Evolutionary conservation across 176 grass and related monocot species (phyloP), one percentile per base, ranked within the genome.

Genomic region (Phoenix dactylifera): DNA sequence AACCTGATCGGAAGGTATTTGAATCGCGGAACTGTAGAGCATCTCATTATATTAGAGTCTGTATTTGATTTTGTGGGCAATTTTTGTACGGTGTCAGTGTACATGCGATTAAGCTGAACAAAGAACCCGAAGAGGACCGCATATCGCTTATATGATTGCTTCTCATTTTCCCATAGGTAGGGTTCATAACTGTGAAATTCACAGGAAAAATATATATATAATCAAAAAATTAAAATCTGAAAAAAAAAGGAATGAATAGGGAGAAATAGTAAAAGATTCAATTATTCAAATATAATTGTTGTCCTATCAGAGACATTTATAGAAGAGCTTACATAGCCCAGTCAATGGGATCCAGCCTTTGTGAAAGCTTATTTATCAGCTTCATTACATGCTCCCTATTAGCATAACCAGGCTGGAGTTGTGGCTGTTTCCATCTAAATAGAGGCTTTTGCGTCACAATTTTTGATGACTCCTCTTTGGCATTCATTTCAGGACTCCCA

Each of bases 1-100:
- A 76, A 99, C 88, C 94, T 99, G 79, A 99, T 99, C 5, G 94
- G 94, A 64, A 99, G 79, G 50, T 99, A 99, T 72, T 99, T 99
- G 70, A 99, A 99, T 81, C 94, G 82, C 67, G 88, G 94, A 76
- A 93, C 76, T 58, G 88, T 71, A 60, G 94, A 99, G 72, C 94
- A 93, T 62, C 88, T 83, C 88, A 99, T 81, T 63, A 99, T 99
- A 75, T 99, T 99, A 57, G 85, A 92, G 76, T 80, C 79, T 66
- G 88, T 83, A 76, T 99, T 99, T 68, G 88, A 81, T 61, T 88
- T 99, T 71, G 87, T 99, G 56, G 88, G 88, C 56, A 88, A 89
- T 57, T 86, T 89, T 62, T 99, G 94, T 54, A 79, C 64, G 55
- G 60, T 60, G 61, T 86, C 82, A 22, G 88, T 99, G 62, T 99